phyloP scores from a whole-genome alignment of 345 rosid genomes.

The Hypericum perforatum region DNA sequence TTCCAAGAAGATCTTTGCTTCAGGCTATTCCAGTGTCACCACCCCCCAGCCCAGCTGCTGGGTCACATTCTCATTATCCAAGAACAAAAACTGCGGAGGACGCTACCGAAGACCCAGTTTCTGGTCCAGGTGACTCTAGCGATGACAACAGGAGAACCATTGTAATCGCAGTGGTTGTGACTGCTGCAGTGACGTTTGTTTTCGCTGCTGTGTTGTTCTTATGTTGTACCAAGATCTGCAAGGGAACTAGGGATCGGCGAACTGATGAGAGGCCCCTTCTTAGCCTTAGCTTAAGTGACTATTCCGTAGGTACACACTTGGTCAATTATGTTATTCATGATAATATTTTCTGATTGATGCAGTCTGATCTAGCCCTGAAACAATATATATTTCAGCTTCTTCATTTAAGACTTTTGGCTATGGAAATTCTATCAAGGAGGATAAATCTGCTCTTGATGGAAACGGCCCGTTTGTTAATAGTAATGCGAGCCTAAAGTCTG shows the following conservation, averaged over 20 bases:
- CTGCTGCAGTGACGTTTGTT: constrained; percentile 59
- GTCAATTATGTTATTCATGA: neutral
- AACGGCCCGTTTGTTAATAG: constrained; percentile 13
- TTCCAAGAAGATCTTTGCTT: constrained; percentile 31
- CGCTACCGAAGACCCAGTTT: constrained; percentile 16
- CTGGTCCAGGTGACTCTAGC: constrained; percentile 21
- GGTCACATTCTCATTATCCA: constrained; percentile 19
- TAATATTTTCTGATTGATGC: constrained; percentile 1
- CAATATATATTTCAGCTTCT: constrained; percentile 42
- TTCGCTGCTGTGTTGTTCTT: constrained; percentile 57
- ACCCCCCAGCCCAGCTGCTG: constrained; percentile 5
- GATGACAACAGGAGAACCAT: constrained; percentile 27
- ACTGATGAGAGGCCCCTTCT: constrained; percentile 90
- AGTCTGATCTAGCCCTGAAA: neutral
- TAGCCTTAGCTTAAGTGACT: constrained; percentile 63
- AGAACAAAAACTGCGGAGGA: constrained; percentile 19
- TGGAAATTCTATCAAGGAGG: constrained; percentile 42
- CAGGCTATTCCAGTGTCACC: constrained; percentile 27
- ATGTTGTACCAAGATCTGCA: constrained; percentile 39
- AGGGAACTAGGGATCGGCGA: constrained; percentile 26
- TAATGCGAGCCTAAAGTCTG: constrained; percentile 21
- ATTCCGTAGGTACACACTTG: constrained; percentile 43
- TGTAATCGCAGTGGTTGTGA: constrained; percentile 60
- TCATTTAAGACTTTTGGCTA: constrained; percentile 32
- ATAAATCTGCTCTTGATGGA: neutral